Base-by-base conservation (phyloP, 805 yeast species). In the Dipodascus geniculatus region DNA sequence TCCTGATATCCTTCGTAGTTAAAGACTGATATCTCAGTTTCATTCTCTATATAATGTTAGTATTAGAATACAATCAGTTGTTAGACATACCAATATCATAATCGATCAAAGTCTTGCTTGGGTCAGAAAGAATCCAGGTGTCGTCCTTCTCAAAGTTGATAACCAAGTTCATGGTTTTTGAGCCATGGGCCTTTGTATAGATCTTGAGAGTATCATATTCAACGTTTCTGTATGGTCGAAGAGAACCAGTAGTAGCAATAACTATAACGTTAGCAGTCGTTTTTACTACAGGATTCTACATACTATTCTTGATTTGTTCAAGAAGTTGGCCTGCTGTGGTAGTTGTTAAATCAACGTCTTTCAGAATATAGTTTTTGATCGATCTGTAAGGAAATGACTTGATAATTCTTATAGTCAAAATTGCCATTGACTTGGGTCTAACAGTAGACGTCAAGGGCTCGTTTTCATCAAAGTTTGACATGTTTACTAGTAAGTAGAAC, bases 341-440 rank as follows among this genome's bases (percentile, higher is more conserved):
- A 8, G 69, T 71, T 56, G 81, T 77, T 63, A 93, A 76, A 68
- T 93, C 86, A 51, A 88, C 75, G 59, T 83, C 78, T 23, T 75
- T 78, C 49, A 89, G 68, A 6, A 90, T 79, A 56, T 83, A 72
- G 65, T 87, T 88, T 65, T 82, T 83, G 51, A 87, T 90, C 61
- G 91, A 89, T 70, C 96, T 77, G 70, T 85, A 87, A 22, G 93
- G 91, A 66, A 93, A 93, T 1, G 96, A 88, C 65, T 91, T 91
- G 63, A 93, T 80, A 22, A 93, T 78, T 55, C 99, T 78, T 3
- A 93, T 76, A 0, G 99, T 93, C 47, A 93, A 68, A 14, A 88
- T 80, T 0, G 96, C 82, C 56, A 54, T 23, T 19, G 61, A 50
- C 20, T 76, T 49, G 14, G 93, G 96, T 55, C 87, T 79, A 11